Evolutionary conservation across 2,329 filamentous ascomycete genomes (phyloP), one percentile per base, ranked within the genome.

Genomic region (Ophiocordyceps robertsii): DNA sequence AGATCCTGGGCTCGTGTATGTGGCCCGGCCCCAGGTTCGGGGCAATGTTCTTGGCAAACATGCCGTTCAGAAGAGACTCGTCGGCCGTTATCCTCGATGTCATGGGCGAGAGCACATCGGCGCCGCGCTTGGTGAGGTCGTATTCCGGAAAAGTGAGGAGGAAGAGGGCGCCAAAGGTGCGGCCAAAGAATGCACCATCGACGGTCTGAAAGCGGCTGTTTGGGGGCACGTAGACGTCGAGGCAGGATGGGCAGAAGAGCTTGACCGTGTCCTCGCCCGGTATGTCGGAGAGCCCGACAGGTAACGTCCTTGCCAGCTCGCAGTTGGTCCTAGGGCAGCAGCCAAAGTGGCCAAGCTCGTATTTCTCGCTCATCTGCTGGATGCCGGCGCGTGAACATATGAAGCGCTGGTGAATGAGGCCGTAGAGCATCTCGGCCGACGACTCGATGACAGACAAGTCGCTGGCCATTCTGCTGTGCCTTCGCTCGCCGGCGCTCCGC

Each of bases 291-390:
- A 92, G 76, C 32, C 92, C 92, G 17, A 98, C 90, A 1, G 92
- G 92, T 6, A 98, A 74, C 13, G 94, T 92, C 55, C 90, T 83
- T 49, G 87, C 84, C 46, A 84, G 82, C 54, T 88, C 84, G 72
- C 92, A 98, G 64, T 90, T 80, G 45, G 90, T 93, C 46, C 92
- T 79, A n/a, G 92, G 92, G 61, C 92, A 98, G 52, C 83, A 81
- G 42, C 92, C 92, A 58, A 98, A 98, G 67, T 98, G 90, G 47
- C 89, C 84, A 39, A 94, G 74, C 63, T 96, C 90, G 69, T 96
- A 98, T 64, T 98, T 98, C 64, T 98, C 92, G 48, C 89, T 87
- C 92, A 98, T 98, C 61, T 95, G 89, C 65, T 96, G 90, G 55
- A 98, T 96, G 41, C 92, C 92, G 3, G 86, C 87, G 45, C 92